Percentiles rank a stretch among this genome's conserved stretches.
Evolutionary conservation across 2,329 filamentous ascomycete species (phyloP).

Genomic region (Daldinia eschscholtzii): DNA sequence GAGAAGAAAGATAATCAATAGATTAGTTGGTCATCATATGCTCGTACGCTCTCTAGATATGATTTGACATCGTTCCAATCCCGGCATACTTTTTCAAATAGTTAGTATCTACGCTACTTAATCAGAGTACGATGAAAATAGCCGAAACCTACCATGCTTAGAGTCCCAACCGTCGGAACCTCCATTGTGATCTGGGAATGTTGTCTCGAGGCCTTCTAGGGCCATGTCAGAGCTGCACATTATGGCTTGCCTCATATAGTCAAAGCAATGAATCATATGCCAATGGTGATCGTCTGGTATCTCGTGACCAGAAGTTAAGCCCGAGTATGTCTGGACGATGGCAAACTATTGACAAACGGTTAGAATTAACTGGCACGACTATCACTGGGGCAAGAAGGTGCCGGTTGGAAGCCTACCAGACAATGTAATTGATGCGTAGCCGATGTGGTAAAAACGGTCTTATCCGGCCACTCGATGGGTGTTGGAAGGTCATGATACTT

Average conservation of each 20-base stretch:
- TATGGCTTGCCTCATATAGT: conserved; percentile 62
- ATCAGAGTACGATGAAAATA: not conserved
- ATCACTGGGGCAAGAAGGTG: not conserved
- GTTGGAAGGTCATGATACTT: conserved; percentile 51
- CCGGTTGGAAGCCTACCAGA: conserved; percentile 48
- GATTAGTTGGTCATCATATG: conserved; percentile 60
- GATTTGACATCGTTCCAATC: conserved; percentile 57
- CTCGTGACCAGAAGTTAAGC: conserved; percentile 55
- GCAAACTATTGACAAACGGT: conserved; percentile 50
- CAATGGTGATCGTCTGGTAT: conserved; percentile 60
- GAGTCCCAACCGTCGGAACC: conserved; percentile 63
- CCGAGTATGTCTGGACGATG: conserved; percentile 60
- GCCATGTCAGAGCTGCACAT: conserved; percentile 62
- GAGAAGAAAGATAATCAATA: conserved; percentile 49
- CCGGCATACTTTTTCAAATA: conserved; percentile 55
- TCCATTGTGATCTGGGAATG: conserved; percentile 61
- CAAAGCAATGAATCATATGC: conserved; percentile 64
- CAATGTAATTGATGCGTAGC: conserved; percentile 59
- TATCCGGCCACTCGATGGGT: conserved; percentile 51
- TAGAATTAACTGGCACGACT: conserved; percentile 3
- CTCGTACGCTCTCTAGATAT: conserved; percentile 60
- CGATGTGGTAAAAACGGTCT: conserved; percentile 57
- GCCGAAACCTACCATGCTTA: conserved; percentile 55
- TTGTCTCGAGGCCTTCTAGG: conserved; percentile 61
- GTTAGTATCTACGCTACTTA: conserved; percentile 13